Evolutionary conservation across 305 asterid genomes (phyloP), one percentile per base, ranked within the genome.

Genomic region (Fraxinus ornus): DNA sequence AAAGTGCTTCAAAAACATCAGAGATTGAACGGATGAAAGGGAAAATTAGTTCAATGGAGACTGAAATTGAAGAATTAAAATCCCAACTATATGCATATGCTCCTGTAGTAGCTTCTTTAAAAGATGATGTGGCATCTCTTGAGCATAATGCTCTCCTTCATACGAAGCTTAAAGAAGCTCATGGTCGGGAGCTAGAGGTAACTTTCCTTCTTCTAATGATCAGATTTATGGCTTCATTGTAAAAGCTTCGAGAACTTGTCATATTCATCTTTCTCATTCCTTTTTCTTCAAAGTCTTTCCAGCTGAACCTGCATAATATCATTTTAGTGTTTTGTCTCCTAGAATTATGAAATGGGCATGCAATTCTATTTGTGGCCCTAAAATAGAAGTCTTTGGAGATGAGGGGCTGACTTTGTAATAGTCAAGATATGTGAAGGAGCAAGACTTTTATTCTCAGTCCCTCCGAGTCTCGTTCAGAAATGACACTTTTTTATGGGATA

Each of bases 11-110:
- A 4, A 94, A 92, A 83, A 79, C 88, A 30, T 49, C 82, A 60
- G 98, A 89, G 89, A 89, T 94, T 79, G 92, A 89, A 86, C 87
- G 62, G 75, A 90, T 93, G 98, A 91, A 89, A 80, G 93, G 88
- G 79, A 89, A 52, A 75, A 84, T 92, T 75, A 80, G 83, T 76
- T 85, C 52, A 26, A 87, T 92, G 97, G 95, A 96, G 89, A 79
- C 81, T 47, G 94, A 93, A 87, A 85, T 92, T 15, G 88, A 80
- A 33, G 89, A 86, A 71, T 77, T 94, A 87, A 94, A 90, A 81
- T 86, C 93, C 2, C 97, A 91, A 85, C 81, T 94, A 44, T 47
- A 79, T 85, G 93, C 92, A 33, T 93, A 91, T 81, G 87, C 86
- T 84, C 98, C 97, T 19, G 89, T 91, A 17, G 82, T 93, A 32